phyloP scores from a whole-genome alignment of 768 basidiomycete genomes.

The Pisolithus tinctorius region DNA sequence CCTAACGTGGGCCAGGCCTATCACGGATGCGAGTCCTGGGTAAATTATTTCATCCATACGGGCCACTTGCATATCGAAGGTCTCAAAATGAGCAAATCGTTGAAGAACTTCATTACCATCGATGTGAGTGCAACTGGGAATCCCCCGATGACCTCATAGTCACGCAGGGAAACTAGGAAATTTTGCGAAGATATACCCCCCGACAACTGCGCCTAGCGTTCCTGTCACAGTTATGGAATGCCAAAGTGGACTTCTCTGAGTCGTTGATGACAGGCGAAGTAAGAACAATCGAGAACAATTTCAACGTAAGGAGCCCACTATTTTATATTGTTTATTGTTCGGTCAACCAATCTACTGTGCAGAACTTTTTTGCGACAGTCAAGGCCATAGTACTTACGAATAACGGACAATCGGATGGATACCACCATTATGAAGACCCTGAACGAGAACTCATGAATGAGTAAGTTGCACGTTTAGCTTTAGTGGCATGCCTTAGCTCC shows the following conservation, averaged over 20 bases:
- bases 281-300: constrained; percentile 68
- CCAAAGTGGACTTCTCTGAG: constrained; percentile 92
- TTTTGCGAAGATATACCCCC: constrained; percentile 72
- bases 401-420: constrained; percentile 46
- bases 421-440: constrained; percentile 55
- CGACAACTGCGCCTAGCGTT: constrained; percentile 90
- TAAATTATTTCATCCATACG: constrained; percentile 98
- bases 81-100: constrained; percentile 97
- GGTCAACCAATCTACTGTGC: not conserved
- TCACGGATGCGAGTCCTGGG: constrained; percentile 88
- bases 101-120: constrained; percentile 99
- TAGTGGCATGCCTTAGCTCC: constrained; percentile 5
- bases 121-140: constrained; percentile 45
- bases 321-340: constrained; percentile 2
- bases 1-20: constrained; percentile 59
- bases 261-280: constrained; percentile 86
- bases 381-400: constrained; percentile 68
- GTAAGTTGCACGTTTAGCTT: constrained; percentile 33
- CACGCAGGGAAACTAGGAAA: constrained; percentile 51
- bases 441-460: constrained; percentile 65
- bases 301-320: constrained; percentile 59
- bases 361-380: constrained; percentile 93
- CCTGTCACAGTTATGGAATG: constrained; percentile 85
- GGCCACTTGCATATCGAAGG: constrained; percentile 98
- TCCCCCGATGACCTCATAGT: constrained; percentile 1